Evolutionary conservation across 2,329 filamentous ascomycete genomes (phyloP), one percentile per base, ranked within the genome.

Genomic region (Ustulina deusta): DNA sequence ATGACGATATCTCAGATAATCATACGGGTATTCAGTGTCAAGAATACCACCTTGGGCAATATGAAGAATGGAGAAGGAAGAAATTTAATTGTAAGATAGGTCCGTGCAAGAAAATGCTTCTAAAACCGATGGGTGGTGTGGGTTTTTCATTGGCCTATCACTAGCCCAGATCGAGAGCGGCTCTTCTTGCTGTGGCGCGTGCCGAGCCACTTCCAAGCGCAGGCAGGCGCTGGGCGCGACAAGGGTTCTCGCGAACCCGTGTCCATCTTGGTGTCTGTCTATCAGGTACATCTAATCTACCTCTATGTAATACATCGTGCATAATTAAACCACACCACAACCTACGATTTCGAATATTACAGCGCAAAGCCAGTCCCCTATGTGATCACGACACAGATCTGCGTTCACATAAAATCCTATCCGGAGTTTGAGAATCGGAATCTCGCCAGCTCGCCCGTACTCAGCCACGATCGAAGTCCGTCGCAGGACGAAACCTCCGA

Each of bases 231-330:
- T 60, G 15, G 17, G 32, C 40, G 20, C 34, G 56, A 65, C 66
- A 68, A 55, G 66, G 63, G 36, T 60, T 51, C 42, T 66, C 40
- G 25, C 42, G 63, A 66, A 69, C 63, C 49, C 56, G 59, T 69
- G 66, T 61, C 59, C 66, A 63, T 60, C 38, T 60, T 20, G 34
- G 15, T 54, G 58, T 29, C 48, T 9, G 36, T 27, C 36, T 40
- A 9, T 22, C 36, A 49, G 38, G 17, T 32, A 17, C n/a, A 3
- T 59, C n/a, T 17, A 56, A n/a, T 9, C 11, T 40, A 40, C 15
- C 36, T 42, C 38, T 42, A 42, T 38, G 38, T 34, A 22, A n/a
- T 49, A 38, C 10, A 13, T 6, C 20, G 46, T 36, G 38, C 22
- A 34, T 59, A 36, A 38, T 32, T 48, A 57, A 44, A 66, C 20